These are phyloP conservation scores for Hyaloscypha variabilis DNA, from an alignment of 495 filamentous ascomycete genomes.

Conservation along the genomic window DNA sequence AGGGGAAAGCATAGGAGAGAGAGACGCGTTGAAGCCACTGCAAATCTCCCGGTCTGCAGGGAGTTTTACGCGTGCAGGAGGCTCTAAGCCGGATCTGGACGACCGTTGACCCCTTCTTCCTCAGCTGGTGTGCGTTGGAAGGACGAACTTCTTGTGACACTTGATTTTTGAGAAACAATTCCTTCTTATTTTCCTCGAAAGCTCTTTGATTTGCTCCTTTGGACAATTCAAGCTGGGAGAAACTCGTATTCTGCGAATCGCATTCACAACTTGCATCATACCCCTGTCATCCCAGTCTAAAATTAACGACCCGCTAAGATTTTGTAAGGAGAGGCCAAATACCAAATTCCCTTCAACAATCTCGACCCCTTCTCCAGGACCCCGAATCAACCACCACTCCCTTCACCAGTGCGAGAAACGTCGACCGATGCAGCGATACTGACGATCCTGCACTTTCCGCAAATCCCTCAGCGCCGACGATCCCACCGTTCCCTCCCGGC, in stretches of 20 bases:
- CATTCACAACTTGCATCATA: conserved; percentile 2
- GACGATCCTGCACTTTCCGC: conserved; percentile 10
- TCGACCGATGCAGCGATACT: conserved; percentile 21
- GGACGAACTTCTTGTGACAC: neutral
- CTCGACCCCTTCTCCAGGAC: neutral
- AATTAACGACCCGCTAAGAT: conserved; percentile 18
- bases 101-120: neutral
- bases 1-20: neutral
- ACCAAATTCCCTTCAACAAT: conserved; percentile 1
- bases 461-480: neutral
- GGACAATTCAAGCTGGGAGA: neutral
- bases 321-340: conserved; percentile 23
- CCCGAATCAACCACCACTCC: neutral
- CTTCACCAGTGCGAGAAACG: neutral
- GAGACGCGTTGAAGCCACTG: conserved; percentile 14
- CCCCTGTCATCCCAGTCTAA: conserved; percentile 9
- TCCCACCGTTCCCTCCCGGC: neutral
- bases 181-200: neutral
- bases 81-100: neutral
- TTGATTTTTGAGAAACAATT: neutral
- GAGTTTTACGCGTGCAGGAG: neutral
- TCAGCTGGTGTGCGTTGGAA: neutral
- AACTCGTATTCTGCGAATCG: neutral
- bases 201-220: neutral
- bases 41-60: neutral